phyloP scores from a whole-genome alignment of 169 alveolate genomes.

The Babesia ovata region DNA sequence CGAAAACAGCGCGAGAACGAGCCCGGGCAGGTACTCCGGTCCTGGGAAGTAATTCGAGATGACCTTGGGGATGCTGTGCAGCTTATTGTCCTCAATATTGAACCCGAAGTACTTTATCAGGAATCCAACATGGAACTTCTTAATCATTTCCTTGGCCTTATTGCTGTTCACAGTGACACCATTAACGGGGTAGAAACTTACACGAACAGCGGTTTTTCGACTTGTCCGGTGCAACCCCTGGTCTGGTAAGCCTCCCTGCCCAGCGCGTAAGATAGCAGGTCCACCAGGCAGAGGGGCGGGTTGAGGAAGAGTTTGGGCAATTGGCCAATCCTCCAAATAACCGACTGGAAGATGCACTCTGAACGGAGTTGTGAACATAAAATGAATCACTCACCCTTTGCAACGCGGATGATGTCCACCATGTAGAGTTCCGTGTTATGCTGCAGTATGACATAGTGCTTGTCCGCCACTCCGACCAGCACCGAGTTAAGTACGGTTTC shows the following conservation, averaged over 20 bases:
- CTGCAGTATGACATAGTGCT: constrained; percentile 71
- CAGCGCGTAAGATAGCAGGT: constrained; percentile 63
- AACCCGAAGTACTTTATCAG: constrained; percentile 47
- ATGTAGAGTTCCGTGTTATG: constrained; percentile 67
- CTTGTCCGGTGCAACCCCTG: neutral
- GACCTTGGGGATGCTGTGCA: constrained; percentile 41
- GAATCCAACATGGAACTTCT: neutral
- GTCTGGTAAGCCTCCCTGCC: constrained; percentile 23
- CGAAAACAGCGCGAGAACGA: constrained; percentile 43
- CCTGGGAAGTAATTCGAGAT: constrained; percentile 74
- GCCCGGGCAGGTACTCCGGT: constrained; percentile 69
- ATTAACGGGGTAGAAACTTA: neutral
- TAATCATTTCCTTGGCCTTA: constrained; percentile 19
- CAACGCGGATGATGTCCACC: constrained; percentile 65
- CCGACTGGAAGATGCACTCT: constrained; percentile 73
- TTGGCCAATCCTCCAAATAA: constrained; percentile 74
- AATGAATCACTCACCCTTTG: constrained; percentile 35
- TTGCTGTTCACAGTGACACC: neutral
- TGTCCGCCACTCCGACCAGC: constrained; percentile 77
- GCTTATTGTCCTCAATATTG: constrained; percentile 25
- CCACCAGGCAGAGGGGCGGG: constrained; percentile 67
- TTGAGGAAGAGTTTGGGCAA: constrained; percentile 70
- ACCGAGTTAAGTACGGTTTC: constrained; percentile 68
- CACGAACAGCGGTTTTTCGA: constrained; percentile 7
- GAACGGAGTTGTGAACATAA: constrained; percentile 25